Evolutionary conservation across 495 filamentous ascomycete species (phyloP).

Genomic region (Lasiosphaeris hirsuta): DNA sequence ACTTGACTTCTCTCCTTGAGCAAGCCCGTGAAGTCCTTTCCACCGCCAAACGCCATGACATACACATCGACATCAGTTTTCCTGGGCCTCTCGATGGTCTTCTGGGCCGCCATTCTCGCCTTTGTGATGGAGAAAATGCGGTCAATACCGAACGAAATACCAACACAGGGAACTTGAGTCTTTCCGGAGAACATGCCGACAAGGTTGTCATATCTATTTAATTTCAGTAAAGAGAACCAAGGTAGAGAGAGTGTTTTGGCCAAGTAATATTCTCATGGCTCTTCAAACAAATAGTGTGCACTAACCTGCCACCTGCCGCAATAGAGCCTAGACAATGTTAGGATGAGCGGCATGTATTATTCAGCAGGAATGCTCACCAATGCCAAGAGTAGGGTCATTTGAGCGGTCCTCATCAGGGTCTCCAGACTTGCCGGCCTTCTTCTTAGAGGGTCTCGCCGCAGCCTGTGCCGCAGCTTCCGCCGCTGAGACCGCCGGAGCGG

Average conservation of each 20-base stretch:
- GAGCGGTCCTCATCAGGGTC: conserved; percentile 76
- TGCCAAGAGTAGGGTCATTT: conserved; percentile 75
- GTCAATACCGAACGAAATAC: conserved; percentile 92
- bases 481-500: conserved; percentile 8
- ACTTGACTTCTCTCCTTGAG: conserved; percentile 13
- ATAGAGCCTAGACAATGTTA: conserved; percentile 58
- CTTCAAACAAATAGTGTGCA: too few relatives aligned
- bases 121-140: conserved; percentile 91
- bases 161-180: conserved; percentile 81
- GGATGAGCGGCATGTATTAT: conserved; percentile 69
- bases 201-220: conserved; percentile 73
- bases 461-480: conserved; percentile 35
- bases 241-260: too few relatives aligned
- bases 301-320: conserved; percentile 68
- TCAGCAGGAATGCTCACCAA: conserved; percentile 68
- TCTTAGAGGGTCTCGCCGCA: conserved; percentile 46
- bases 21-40: conserved; percentile 58
- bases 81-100: conserved; percentile 38
- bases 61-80: conserved; percentile 76
- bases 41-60: conserved; percentile 87
- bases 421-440: conserved; percentile 55
- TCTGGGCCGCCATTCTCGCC: conserved; percentile 59
- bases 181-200: conserved; percentile 89
- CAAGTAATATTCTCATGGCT: too few relatives aligned
- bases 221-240: too few relatives aligned